Evolutionary conservation across 257 asterid genomes (phyloP).

Genomic region (Capsicum pubescens): DNA sequence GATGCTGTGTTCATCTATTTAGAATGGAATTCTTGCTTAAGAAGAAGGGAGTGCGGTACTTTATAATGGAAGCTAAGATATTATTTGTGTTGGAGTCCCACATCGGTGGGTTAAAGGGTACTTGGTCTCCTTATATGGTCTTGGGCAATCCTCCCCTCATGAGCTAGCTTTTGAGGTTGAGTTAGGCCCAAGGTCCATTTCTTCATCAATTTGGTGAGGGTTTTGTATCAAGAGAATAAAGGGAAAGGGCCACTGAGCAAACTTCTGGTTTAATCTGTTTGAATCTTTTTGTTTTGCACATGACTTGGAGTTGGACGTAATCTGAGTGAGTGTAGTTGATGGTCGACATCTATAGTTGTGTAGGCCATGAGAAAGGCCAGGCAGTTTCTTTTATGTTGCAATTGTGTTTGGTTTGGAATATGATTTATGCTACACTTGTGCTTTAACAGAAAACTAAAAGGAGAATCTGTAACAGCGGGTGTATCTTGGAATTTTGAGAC

Average conservation of each 20-base stretch:
- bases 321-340: not conserved
- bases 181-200: too few species aligned
- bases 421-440: not conserved
- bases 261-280: not conserved
- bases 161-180: too few species aligned
- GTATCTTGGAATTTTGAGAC: conserved; percentile 4
- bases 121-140: too few species aligned
- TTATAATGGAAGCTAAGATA: not conserved
- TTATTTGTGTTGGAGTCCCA: too few species aligned
- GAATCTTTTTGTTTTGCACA: not conserved
- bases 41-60: not conserved
- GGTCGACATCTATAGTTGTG: not conserved
- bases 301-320: not conserved
- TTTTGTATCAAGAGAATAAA: conserved; percentile 4
- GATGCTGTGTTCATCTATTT: not conserved
- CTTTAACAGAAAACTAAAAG: not conserved
- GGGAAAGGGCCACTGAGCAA: not conserved
- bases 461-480: conserved; percentile 2
- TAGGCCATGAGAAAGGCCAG: not conserved
- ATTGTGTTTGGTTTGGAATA: not conserved
- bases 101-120: too few species aligned
- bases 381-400: not conserved
- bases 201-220: too few species aligned
- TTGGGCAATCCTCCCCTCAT: too few species aligned
- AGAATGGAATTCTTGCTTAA: not conserved